phyloP scores from a whole-genome alignment of 2,329 filamentous ascomycete species.

The Epichloe festucae region DNA sequence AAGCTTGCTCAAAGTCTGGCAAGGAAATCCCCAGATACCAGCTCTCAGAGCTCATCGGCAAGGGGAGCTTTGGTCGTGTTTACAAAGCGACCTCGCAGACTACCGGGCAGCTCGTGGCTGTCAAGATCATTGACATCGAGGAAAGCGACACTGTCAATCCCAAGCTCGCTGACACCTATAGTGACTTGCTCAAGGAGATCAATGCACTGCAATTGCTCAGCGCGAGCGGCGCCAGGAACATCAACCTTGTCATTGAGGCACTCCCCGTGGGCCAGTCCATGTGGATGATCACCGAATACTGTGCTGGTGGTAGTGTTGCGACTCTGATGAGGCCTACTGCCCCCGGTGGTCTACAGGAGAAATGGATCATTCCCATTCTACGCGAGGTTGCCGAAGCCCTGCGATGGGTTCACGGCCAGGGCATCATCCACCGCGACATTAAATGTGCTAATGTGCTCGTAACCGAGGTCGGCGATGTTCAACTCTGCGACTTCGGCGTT shows the following conservation, averaged over 20 bases:
- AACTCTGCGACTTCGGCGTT: slow-evolving; percentile 77
- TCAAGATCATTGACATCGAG: slow-evolving; percentile 79
- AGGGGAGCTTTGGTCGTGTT: slow-evolving; percentile 58
- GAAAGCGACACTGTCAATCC: slow-evolving; percentile 57
- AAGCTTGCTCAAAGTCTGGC: slow-evolving; percentile 45
- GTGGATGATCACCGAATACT: slow-evolving; percentile 84
- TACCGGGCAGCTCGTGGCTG: slow-evolving; percentile 47
- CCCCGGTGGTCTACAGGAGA: slow-evolving; percentile 53
- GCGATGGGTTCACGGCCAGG: slow-evolving; percentile 53
- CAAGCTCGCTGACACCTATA: slow-evolving; percentile 52
- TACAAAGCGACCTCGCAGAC: slow-evolving; percentile 47
- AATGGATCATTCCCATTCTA: slow-evolving; percentile 55
- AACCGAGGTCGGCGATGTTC: slow-evolving; percentile 62
- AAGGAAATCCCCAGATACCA: slow-evolving; percentile 51
- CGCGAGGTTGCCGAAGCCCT: slow-evolving; percentile 54
- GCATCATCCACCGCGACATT: slow-evolving; percentile 59
- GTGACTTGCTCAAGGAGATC: slow-evolving; percentile 57
- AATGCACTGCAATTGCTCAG: slow-evolving; percentile 59
- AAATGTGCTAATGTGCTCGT: slow-evolving; percentile 72
- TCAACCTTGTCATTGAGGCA: slow-evolving; percentile 71
- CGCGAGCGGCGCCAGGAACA: slow-evolving; percentile 61
- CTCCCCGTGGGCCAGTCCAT: slow-evolving; percentile 65
- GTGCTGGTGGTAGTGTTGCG: slow-evolving; percentile 69
- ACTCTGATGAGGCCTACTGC: slow-evolving; percentile 57
- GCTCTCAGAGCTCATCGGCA: slow-evolving; percentile 62